A percentile compares a stretch with the other conserved stretches of the same genome.
phyloP scores from a whole-genome alignment of 2,329 filamentous ascomycete species.

The Penicillium glabrum region DNA sequence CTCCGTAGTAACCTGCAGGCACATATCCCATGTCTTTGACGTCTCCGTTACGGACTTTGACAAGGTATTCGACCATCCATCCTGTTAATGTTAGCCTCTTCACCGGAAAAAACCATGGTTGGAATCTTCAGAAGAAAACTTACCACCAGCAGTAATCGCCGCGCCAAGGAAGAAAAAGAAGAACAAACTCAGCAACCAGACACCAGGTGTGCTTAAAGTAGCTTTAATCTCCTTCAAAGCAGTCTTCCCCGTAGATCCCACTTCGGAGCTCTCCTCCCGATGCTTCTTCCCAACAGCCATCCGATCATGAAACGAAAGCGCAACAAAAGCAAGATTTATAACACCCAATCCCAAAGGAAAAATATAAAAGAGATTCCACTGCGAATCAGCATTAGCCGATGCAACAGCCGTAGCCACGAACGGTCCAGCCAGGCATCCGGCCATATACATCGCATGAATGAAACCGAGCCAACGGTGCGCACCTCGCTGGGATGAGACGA shows the following conservation, averaged over 20 bases:
- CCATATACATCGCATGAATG: constrained; percentile 63
- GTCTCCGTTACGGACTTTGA: constrained; percentile 58
- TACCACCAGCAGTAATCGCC: constrained; percentile 52
- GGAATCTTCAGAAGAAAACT: not conserved
- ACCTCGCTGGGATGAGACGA: constrained; percentile 52
- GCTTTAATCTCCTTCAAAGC: constrained; percentile 25
- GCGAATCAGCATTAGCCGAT: constrained; percentile 30
- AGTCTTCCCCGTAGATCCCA: not conserved
- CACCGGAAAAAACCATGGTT: not conserved
- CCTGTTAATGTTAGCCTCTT: not conserved
- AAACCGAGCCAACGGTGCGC: constrained; percentile 63
- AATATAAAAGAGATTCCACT: constrained; percentile 59
- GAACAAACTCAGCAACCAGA: constrained; percentile 62
- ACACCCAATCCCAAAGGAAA: constrained; percentile 56
- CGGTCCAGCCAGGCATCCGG: constrained; percentile 58
- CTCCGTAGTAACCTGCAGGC: constrained; percentile 60
- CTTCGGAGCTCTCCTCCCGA: not conserved
- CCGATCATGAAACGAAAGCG: constrained; percentile 51
- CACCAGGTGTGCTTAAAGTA: constrained; percentile 20
- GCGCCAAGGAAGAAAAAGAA: constrained; percentile 65
- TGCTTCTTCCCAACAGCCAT: constrained; percentile 6
- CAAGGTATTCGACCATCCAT: constrained; percentile 66
- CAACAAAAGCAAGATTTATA: constrained; percentile 50
- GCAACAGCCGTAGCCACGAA: constrained; percentile 57
- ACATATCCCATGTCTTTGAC: constrained; percentile 62